Evolutionary conservation across 345 rosid species (phyloP).

Genomic region (Corymbia maculata): DNA sequence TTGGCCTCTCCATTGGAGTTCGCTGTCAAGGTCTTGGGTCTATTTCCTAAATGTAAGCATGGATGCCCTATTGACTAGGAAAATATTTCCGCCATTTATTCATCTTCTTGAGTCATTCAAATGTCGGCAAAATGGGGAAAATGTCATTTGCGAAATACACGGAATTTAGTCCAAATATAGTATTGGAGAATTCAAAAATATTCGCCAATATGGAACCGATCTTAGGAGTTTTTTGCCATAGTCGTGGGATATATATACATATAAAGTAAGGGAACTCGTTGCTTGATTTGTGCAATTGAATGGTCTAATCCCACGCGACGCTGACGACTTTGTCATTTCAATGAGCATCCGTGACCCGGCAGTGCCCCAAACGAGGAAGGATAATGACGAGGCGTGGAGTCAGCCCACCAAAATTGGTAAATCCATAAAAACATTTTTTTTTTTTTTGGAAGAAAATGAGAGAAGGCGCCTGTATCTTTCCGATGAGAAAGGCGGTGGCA

Average conservation of each 20-base stretch:
- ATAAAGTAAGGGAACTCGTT: not conserved
- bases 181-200: not conserved
- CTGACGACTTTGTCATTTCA: not conserved
- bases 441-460: not conserved
- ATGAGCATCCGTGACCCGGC: not conserved
- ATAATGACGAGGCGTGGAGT: not conserved
- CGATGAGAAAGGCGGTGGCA: not conserved
- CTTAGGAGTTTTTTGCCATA: not conserved
- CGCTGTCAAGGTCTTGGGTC: too few species aligned
- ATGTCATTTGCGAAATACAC: accelerated
- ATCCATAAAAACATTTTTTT: not conserved
- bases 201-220: not conserved
- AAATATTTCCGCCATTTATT: too few species aligned
- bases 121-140: not conserved
- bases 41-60: too few species aligned
- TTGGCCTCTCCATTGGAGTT: accelerated
- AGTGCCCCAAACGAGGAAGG: not conserved
- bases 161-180: not conserved
- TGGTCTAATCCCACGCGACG: not conserved
- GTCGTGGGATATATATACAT: not conserved
- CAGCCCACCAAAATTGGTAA: not conserved
- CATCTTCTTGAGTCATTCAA: too few species aligned
- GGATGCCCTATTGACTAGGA: too few species aligned
- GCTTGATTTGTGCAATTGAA: not conserved
- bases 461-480: not conserved